Evolutionary conservation across 495 filamentous ascomycete genomes (phyloP).

Genomic region (Ascodesmis nigricans): DNA sequence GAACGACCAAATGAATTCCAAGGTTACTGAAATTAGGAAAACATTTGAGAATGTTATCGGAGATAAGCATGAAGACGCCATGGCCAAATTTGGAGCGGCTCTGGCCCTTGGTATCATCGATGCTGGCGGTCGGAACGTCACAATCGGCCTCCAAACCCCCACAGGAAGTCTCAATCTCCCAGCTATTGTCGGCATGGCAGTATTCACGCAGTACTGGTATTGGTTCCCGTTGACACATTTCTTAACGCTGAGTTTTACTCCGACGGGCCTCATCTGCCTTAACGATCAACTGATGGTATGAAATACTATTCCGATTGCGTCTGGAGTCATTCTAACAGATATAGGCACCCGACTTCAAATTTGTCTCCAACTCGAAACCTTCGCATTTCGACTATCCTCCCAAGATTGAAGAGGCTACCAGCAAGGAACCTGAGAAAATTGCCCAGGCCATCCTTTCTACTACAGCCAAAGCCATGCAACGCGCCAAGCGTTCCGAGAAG

Average conservation of each 20-base stretch:
- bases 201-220: constrained; percentile 99
- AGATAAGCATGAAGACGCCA: constrained; percentile 94
- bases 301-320: background rate
- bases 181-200: constrained; percentile 88
- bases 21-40: constrained; percentile 61
- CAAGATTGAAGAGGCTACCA: constrained; percentile 78
- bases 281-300: constrained; percentile 54
- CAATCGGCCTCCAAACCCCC: constrained; percentile 90
- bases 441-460: constrained; percentile 93
- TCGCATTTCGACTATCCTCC: constrained; percentile 97
- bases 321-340: constrained; percentile 3
- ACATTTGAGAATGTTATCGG: constrained; percentile 74
- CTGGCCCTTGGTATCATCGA: constrained; percentile 93
- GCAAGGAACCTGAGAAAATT: constrained; percentile 82
- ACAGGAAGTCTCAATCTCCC: constrained; percentile 96
- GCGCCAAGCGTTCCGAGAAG: constrained; percentile 47
- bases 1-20: constrained; percentile 87
- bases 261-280: constrained; percentile 82
- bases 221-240: constrained; percentile 99
- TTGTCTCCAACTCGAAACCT: constrained; percentile 79
- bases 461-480: constrained; percentile 86
- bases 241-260: constrained; percentile 76
- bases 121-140: constrained; percentile 94
- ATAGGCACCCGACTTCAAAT: constrained; percentile 81
- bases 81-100: constrained; percentile 95